Base-by-base conservation (phyloP, 345 rosid genomes). In the Psidium guajava region DNA sequence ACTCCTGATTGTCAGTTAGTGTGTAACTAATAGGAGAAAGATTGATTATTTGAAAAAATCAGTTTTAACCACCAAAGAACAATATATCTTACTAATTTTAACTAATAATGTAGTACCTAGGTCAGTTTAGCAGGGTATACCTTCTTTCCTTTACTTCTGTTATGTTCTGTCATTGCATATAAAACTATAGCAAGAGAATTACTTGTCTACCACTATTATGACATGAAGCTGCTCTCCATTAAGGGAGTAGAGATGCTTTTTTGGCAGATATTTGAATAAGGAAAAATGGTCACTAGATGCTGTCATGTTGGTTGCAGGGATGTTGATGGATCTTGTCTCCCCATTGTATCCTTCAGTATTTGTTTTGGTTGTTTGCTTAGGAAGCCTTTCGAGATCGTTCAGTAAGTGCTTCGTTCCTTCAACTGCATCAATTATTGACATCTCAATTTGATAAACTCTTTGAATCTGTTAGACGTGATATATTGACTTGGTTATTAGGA, bases 261-360 rank as follows among this genome's bases (percentile, higher is more conserved):
- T 69, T 69, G 47, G 47, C 3, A 64, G 47, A 69, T 69, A 32
- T 32, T 64, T 69, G 77, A 40, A 69, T 6, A 69, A 69, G 77
- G 44, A 64, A 64, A 69, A 69, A 16, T 69, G 47, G 44, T 69
- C 47, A 69, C 47, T 69, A 69, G 47, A 32, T 69, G 13, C 77
- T 69, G 47, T 69, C 20, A 32, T 32, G 24, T 90, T 88, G 86
- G 40, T 87, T 91, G 91, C 94, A 95, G 99, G 99, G 88, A 96
- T 96, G 99, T 89, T 96, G 89, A 93, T 96, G 99, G 99, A 96
- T 87, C 98, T 96, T 64, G 92, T 96, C 56, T 96, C 99, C 99
- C 98, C 99, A 58, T 89, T 96, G 88, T 94, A 92, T 86, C 98
- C 99, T 86, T 94, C 98, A 58, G 98, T 96, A 83, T 96, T 95